A percentile compares a stretch with the other conserved stretches of the same genome.
phyloP scores from a whole-genome alignment of 176 grass and related monocot species.

The Triticum monococcum region DNA sequence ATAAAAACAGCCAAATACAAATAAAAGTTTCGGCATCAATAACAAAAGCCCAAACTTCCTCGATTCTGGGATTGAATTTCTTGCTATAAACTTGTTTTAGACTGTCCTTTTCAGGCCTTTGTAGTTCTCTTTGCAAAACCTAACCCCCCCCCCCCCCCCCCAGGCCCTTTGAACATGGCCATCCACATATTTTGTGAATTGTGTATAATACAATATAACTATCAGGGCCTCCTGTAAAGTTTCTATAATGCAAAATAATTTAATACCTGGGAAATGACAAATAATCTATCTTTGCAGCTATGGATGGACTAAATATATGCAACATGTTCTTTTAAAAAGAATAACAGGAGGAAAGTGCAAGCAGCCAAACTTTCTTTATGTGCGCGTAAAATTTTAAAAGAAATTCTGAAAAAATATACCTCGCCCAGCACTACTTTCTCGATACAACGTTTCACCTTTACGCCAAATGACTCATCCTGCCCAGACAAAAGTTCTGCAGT shows the following conservation, averaged over 20 bases:
- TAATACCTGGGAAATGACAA: background rate
- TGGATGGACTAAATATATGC: constrained; percentile 13
- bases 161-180: background rate
- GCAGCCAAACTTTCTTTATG: background rate
- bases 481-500: constrained; percentile 55
- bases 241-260: background rate
- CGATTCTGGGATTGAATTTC: background rate
- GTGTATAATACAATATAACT: background rate
- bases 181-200: background rate
- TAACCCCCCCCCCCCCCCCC: too few species aligned
- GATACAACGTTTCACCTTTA: constrained; percentile 72
- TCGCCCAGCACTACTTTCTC: constrained; percentile 81
- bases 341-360: background rate
- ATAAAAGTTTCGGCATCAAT: background rate
- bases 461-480: constrained; percentile 46
- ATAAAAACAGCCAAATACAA: constrained; percentile 8
- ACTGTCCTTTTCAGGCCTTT: background rate
- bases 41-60: constrained; percentile 9
- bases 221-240: background rate
- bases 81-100: background rate
- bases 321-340: background rate
- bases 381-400: background rate
- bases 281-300: background rate
- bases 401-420: constrained; percentile 32
- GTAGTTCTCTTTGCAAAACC: too few species aligned